A percentile compares a stretch with the other conserved stretches of the same genome.
Evolutionary conservation across 768 basidiomycete genomes (phyloP).

Genomic region (Auricularia sp.): DNA sequence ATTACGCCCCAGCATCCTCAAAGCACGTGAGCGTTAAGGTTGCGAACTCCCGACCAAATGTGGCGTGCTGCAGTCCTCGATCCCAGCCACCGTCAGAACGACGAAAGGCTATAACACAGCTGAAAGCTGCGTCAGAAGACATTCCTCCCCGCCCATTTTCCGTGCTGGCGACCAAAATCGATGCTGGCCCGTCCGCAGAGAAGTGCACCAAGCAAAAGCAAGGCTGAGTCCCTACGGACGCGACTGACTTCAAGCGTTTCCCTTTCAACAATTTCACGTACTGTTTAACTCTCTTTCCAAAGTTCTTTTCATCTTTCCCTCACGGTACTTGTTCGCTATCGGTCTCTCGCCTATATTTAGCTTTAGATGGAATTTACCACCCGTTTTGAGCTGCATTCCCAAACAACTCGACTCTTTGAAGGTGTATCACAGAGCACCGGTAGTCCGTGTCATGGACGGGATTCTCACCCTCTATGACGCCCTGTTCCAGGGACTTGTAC

Average conservation of each 20-base stretch:
- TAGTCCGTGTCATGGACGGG: conserved; percentile 50
- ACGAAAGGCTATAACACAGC: conserved; percentile 57
- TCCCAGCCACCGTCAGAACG: conserved; percentile 46
- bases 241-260: conserved; percentile 68
- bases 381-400: conserved; percentile 78
- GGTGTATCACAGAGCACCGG: conserved; percentile 58
- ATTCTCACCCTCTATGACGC: conserved; percentile 62
- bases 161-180: conserved; percentile 49
- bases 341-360: conserved; percentile 76
- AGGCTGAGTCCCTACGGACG: conserved; percentile 45
- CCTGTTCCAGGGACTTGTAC: conserved; percentile 74
- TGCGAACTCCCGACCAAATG: conserved; percentile 42
- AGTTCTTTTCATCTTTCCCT: conserved; percentile 79
- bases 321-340: conserved; percentile 78
- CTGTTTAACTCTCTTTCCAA: conserved; percentile 74
- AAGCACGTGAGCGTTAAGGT: conserved; percentile 50
- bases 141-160: conserved; percentile 51
- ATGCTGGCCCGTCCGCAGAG: conserved; percentile 54
- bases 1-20: conserved; percentile 72
- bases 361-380: conserved; percentile 81
- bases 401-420: conserved; percentile 79
- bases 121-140: conserved; percentile 48
- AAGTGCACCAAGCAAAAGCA: conserved; percentile 44
- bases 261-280: conserved; percentile 76
- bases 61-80: conserved; percentile 55